Conservation (phyloP, 129 eudicot genomes). For the Cynara cardunculus region DNA sequence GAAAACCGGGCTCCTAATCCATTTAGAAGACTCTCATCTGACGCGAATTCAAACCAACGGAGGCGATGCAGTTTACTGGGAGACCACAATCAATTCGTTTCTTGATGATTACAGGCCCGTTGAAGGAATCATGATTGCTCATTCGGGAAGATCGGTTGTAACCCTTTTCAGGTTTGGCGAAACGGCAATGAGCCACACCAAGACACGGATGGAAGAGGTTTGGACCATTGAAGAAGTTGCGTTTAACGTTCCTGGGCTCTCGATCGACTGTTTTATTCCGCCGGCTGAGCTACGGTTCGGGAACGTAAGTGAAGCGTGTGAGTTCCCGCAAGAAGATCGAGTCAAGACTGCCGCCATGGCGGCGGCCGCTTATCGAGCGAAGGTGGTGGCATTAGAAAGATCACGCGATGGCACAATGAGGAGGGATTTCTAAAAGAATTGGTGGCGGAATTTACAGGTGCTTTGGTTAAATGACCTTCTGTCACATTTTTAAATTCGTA, state of each 20-base stretch:
- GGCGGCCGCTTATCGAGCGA: constrained; percentile 69
- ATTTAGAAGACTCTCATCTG: constrained; percentile 85
- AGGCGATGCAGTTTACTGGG: constrained; percentile 97
- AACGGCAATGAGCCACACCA: constrained; percentile 93
- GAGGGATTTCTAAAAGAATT: constrained; percentile 33
- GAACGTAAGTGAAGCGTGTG: constrained; percentile 51
- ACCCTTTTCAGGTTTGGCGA: constrained; percentile 96
- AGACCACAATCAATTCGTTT: constrained; percentile 89
- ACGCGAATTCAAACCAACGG: constrained; percentile 87
- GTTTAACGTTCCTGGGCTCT: constrained; percentile 80
- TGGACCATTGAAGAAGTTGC: constrained; percentile 98
- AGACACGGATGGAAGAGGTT: constrained; percentile 90
- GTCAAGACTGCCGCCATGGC: constrained; percentile 55
- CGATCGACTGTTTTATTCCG: constrained; percentile 85
- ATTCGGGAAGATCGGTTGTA: constrained; percentile 84
- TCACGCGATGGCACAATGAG: constrained; percentile 42
- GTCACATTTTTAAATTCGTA: neutral
- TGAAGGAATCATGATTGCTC: constrained; percentile 96
- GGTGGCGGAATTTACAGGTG: neutral
- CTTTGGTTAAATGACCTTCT: neutral
- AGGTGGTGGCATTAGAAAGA: constrained; percentile 54
- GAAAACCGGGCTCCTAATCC: constrained; percentile 76
- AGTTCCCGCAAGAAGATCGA: constrained; percentile 53
- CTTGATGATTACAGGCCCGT: constrained; percentile 83
- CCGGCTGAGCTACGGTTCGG: constrained; percentile 72